phyloP scores from a whole-genome alignment of 805 yeast species.

The Teunomyces pallodes region DNA sequence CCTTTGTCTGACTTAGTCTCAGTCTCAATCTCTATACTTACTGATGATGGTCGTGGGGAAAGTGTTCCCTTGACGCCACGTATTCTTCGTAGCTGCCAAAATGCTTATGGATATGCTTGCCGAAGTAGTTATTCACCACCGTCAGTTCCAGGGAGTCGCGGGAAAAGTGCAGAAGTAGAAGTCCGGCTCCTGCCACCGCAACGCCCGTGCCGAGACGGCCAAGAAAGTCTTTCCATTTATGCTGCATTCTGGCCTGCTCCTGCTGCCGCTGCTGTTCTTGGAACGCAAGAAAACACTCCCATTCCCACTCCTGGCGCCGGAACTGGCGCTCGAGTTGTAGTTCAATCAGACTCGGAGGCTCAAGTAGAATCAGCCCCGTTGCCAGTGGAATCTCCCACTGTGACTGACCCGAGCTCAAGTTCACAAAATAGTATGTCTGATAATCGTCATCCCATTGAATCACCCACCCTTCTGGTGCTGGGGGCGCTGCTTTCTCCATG shows the following conservation, averaged over 20 bases:
- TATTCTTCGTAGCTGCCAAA: background rate
- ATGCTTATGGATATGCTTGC: background rate
- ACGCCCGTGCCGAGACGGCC: background rate
- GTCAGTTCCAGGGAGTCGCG: background rate
- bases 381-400: conserved; percentile 29
- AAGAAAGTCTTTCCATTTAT: background rate
- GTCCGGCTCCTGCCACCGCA: conserved; percentile 1
- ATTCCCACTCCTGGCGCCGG: conserved; percentile 2
- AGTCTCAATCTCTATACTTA: no score
- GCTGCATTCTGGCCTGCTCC: background rate
- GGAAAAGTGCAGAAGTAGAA: background rate
- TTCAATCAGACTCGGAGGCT: background rate
- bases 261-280: conserved; percentile 1
- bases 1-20: no score
- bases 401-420: conserved; percentile 23
- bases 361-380: background rate
- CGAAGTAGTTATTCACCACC: conserved; percentile 2
- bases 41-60: background rate
- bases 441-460: conserved; percentile 36
- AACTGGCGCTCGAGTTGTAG: background rate
- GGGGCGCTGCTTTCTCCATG: conserved; percentile 7
- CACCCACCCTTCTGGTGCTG: conserved; percentile 25
- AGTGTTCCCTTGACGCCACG: background rate
- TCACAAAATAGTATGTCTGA: conserved; percentile 24
- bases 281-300: background rate